Base-by-base conservation (phyloP, 495 filamentous ascomycete species). In the Tirmania nivea region DNA sequence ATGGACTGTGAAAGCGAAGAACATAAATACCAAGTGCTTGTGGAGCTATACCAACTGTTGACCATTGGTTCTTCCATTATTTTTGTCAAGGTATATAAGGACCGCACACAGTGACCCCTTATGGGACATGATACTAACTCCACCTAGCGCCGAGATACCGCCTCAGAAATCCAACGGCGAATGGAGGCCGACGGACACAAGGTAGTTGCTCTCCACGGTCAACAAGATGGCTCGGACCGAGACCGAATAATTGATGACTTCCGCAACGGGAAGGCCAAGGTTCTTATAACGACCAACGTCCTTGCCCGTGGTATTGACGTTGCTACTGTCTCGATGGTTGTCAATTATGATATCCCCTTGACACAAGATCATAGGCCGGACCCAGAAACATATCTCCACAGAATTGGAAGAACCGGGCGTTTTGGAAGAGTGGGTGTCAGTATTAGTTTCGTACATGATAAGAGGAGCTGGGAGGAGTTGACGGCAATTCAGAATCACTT, bases 211-310 rank as follows among this genome's bases (percentile, higher is more conserved):
- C 71, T 99, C 59, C 89, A 86, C 54, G 85, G 85, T 65, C 87
- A 78, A 50, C 78, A 86, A 51, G 84, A 94, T 57, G 89, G 86
- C 16, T 69, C 68, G 8, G 77, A 86, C 57, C 84, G 92, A 66
- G 92, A 99, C 61, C 65, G 69, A 0, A 76, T 96, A 56, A 83
- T 99, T 56, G 83, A 94, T 60, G 69, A 80, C 11, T 99, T 96
- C 79, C 81, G 90, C 55, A 73, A 65, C 19, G 87, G 88, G 50
- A 71, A 77, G 25, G 83, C 85, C 52, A 99, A 96, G 72, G 90
- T 99, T n/a, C 79, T 99, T 54, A 95, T 96, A 63, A 89, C 92
- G 0, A 99, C 92, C 59, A 96, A 99, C 63, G 89, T 99, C 37
- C 77, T 99, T 50, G 83, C 92, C 7, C 85, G 92, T 62, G 92